A percentile compares a stretch with the other conserved stretches of the same genome.
Evolutionary conservation across 176 grass and related monocot genomes (phyloP).

Genomic region (Ampelocalamus luodianensis): DNA sequence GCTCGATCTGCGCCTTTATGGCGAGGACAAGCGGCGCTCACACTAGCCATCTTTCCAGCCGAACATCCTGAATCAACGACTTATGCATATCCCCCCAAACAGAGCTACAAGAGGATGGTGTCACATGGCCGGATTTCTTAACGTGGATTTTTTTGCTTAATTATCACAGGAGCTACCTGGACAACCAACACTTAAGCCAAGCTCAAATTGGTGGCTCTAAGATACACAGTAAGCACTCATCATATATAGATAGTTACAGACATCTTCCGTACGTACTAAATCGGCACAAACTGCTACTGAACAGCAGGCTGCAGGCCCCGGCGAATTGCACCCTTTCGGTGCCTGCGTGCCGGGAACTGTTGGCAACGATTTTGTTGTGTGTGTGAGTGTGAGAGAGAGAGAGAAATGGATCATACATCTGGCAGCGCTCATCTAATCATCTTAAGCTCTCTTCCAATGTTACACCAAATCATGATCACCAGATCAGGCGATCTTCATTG

Average conservation of each 20-base stretch:
- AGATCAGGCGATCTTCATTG: neutral
- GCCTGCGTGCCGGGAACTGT: neutral
- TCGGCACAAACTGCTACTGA: neutral
- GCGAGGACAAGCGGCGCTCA: neutral
- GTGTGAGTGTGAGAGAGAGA: neutral
- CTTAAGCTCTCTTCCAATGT: neutral
- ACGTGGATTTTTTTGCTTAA: neutral
- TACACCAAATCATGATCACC: neutral
- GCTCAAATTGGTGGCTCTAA: neutral
- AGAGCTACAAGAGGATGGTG: neutral
- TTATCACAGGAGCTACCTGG: neutral
- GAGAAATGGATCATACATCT: neutral
- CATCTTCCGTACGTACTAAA: neutral
- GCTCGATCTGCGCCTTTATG: neutral
- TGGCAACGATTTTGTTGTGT: neutral
- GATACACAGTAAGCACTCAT: neutral
- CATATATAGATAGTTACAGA: neutral
- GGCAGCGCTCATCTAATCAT: neutral
- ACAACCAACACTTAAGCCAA: neutral
- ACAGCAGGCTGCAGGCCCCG: neutral
- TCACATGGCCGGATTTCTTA: neutral
- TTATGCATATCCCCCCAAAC: neutral
- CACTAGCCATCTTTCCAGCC: constrained; percentile 7
- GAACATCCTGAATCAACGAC: neutral
- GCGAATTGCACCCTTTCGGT: neutral